Percentiles rank a stretch among this genome's conserved stretches.
Evolutionary conservation across 2,329 filamentous ascomycete species (phyloP).

Genomic region (Byssothecium circinans): DNA sequence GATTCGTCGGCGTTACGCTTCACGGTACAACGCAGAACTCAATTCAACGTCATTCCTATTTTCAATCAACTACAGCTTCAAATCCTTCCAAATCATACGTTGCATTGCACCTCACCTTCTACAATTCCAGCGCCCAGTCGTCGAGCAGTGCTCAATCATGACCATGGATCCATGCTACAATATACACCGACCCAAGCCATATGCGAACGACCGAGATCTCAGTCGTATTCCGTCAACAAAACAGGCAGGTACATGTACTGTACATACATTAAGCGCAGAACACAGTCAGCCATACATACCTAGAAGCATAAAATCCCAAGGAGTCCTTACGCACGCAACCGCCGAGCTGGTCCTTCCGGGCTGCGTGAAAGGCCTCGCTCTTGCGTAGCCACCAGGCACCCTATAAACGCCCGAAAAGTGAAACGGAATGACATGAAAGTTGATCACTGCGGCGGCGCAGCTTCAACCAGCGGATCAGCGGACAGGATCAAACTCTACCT

Average conservation of each 20-base stretch:
- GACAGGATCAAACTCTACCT: too few relatives aligned
- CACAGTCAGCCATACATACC: neutral
- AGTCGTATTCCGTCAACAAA: too few relatives aligned
- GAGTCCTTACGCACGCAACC: neutral
- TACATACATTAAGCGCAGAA: neutral
- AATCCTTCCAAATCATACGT: too few relatives aligned
- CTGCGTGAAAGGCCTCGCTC: too few relatives aligned
- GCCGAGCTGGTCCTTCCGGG: neutral
- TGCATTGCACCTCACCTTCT: too few relatives aligned
- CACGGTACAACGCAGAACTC: neutral
- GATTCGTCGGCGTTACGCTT: conserved; percentile 13
- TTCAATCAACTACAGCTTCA: neutral
- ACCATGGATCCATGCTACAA: too few relatives aligned
- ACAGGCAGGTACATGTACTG: too few relatives aligned
- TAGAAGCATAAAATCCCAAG: neutral
- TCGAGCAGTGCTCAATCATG: too few relatives aligned
- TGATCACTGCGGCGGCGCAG: neutral
- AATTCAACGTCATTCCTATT: neutral
- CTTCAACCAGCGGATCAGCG: too few relatives aligned
- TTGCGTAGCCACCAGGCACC: neutral
- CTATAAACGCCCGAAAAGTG: neutral
- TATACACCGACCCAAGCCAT: too few relatives aligned
- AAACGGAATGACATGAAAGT: neutral
- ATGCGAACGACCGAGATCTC: too few relatives aligned
- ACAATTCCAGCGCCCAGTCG: too few relatives aligned